phyloP scores from a whole-genome alignment of 805 yeast genomes.

The Nematodospora valgi region DNA sequence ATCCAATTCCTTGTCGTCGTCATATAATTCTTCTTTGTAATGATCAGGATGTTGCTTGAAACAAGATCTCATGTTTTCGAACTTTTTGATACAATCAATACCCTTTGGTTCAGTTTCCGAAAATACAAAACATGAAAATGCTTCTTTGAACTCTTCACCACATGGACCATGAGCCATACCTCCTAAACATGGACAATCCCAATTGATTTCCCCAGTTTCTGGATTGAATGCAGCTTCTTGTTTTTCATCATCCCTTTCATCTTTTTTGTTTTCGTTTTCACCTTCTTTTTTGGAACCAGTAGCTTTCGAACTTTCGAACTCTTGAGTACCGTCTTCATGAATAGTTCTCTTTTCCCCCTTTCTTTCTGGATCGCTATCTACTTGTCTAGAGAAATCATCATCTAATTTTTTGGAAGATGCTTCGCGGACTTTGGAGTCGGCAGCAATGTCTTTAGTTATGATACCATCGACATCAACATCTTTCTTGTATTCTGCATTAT shows the following conservation, averaged over 20 bases:
- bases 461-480: slow-evolving; percentile 1
- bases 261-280: slow-evolving; percentile 9
- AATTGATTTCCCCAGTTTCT: slow-evolving; percentile 96
- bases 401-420: not conserved
- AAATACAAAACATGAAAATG: slow-evolving; percentile 92
- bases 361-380: too few relatives aligned
- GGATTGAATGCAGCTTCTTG: slow-evolving; percentile 80
- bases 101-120: slow-evolving; percentile 96
- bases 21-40: slow-evolving; percentile 87
- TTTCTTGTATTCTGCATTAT: not conserved
- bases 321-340: not conserved
- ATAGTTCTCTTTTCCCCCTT: not conserved
- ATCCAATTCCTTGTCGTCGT: slow-evolving; percentile 46
- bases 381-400: too few relatives aligned
- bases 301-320: slow-evolving; percentile 4
- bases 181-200: slow-evolving; percentile 99
- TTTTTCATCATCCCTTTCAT: slow-evolving; percentile 11
- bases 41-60: slow-evolving; percentile 91
- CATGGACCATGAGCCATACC: slow-evolving; percentile 99
- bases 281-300: slow-evolving; percentile 3
- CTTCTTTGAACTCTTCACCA: slow-evolving; percentile 61
- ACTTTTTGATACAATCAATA: slow-evolving; percentile 87
- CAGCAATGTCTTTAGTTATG: not conserved
- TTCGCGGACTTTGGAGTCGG: not conserved
- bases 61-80: slow-evolving; percentile 89